Percentiles rank a stretch among this genome's conserved stretches.
Conservation (phyloP, 805 yeast species). For the Nakazawaea populi region DNA sequence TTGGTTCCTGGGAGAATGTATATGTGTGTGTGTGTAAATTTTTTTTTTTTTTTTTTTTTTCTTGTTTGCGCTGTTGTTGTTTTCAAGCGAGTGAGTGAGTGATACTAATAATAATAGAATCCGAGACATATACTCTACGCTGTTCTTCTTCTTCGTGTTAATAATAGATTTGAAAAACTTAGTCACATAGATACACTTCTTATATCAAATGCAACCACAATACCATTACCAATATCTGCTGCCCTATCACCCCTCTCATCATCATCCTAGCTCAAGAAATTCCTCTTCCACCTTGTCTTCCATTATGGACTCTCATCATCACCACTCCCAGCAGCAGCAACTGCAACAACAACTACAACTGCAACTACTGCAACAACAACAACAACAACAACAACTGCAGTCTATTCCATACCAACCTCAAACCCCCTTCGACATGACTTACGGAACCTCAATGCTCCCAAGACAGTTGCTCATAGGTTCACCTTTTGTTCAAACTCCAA, state of each 20-base stretch:
- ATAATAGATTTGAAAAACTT: no score
- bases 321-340: not conserved
- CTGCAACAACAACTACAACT: not conserved
- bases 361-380: not conserved
- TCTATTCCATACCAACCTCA: conserved; percentile 23
- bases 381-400: conserved; percentile 1
- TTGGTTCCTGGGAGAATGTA: no score
- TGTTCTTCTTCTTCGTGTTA: not conserved
- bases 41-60: no score
- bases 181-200: not conserved
- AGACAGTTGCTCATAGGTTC: conserved; percentile 54
- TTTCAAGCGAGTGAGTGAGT: no score
- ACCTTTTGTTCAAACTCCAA: conserved; percentile 46
- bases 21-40: no score
- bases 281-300: not conserved
- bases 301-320: not conserved
- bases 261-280: not conserved
- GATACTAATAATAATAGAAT: no score
- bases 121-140: not conserved
- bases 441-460: conserved; percentile 59
- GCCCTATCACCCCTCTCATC: not conserved
- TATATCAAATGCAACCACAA: conserved; percentile 1
- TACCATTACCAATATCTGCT: conserved; percentile 1
- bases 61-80: no score
- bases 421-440: conserved; percentile 55